Evolutionary conservation across 768 basidiomycete genomes (phyloP).

Genomic region (Auriscalpium vulgare): DNA sequence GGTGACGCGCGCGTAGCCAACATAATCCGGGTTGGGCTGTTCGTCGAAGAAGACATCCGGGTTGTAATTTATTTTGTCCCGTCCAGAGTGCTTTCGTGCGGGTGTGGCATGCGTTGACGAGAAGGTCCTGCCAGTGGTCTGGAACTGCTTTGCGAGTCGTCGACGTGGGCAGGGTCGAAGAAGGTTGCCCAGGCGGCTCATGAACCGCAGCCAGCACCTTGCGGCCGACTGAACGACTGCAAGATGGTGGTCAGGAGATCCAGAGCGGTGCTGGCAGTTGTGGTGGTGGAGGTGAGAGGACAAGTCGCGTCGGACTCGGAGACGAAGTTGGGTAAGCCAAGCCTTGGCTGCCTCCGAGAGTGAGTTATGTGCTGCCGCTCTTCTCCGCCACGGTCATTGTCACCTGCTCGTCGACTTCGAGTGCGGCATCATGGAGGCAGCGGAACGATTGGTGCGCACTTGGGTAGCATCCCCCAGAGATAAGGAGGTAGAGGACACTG

Average conservation of each 20-base stretch:
- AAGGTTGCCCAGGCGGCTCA: conserved; percentile 10
- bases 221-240: background rate
- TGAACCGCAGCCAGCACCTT: conserved; percentile 2
- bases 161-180: conserved; percentile 5
- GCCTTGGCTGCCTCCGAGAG: background rate
- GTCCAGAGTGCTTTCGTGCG: background rate
- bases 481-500: conserved; percentile 19
- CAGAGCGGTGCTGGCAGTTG: no score
- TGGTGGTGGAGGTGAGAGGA: no score
- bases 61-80: conserved; percentile 79
- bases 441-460: conserved; percentile 21
- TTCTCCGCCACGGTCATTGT: background rate
- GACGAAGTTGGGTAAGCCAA: conserved; percentile 1
- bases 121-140: background rate
- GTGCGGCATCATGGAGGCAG: conserved; percentile 17
- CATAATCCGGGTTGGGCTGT: conserved; percentile 35
- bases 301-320: background rate
- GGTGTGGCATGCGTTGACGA: background rate
- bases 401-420: background rate
- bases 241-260: background rate
- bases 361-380: no score
- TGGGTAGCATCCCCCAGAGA: conserved; percentile 21
- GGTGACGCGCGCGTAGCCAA: conserved; percentile 50
- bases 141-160: background rate
- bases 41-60: conserved; percentile 45